phyloP scores from a whole-genome alignment of 2,329 filamentous ascomycete genomes.

The Botrytis pseudocinerea region DNA sequence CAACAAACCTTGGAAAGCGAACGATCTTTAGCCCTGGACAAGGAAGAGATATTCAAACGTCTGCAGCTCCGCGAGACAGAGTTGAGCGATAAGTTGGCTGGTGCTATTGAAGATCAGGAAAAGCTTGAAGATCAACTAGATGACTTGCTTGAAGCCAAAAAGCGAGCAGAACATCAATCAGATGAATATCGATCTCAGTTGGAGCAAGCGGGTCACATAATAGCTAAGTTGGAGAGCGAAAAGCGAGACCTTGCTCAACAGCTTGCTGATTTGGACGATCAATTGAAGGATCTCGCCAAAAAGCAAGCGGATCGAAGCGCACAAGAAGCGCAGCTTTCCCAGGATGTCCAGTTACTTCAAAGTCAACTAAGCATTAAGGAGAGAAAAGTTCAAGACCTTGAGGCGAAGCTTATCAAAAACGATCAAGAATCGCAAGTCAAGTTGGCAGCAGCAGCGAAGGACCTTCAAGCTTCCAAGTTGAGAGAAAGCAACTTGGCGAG shows the following conservation, averaged over 20 bases:
- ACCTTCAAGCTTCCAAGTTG: slow-evolving; percentile 70
- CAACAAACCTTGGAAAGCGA: slow-evolving; percentile 96
- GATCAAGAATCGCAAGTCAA: slow-evolving; percentile 91
- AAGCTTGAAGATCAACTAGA: slow-evolving; percentile 92
- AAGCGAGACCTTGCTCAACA: slow-evolving; percentile 72
- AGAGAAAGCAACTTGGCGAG: slow-evolving; percentile 74
- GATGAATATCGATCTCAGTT: slow-evolving; percentile 78
- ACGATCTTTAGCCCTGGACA: slow-evolving; percentile 90
- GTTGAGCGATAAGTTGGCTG: slow-evolving; percentile 87
- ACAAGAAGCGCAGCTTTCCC: slow-evolving; percentile 73
- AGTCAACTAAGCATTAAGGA: slow-evolving; percentile 89
- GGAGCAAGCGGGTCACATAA: slow-evolving; percentile 87
- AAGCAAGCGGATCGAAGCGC: slow-evolving; percentile 72
- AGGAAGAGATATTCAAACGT: slow-evolving; percentile 98
- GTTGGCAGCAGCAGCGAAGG: slow-evolving; percentile 73
- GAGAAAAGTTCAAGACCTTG: slow-evolving; percentile 83
- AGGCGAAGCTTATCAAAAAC: slow-evolving; percentile 76
- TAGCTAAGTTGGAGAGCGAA: slow-evolving; percentile 81
- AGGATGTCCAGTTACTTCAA: slow-evolving; percentile 87
- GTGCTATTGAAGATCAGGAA: slow-evolving; percentile 91
- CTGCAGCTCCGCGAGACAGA: slow-evolving; percentile 89
- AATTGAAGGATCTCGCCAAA: slow-evolving; percentile 69
- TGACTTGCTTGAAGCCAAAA: slow-evolving; percentile 83
- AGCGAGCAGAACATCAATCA: slow-evolving; percentile 80
- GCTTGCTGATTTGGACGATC: slow-evolving; percentile 67